Percentiles rank a stretch among this genome's conserved stretches.
phyloP scores from a whole-genome alignment of 495 filamentous ascomycete species.

The Staphylotrichum tortipilum region DNA sequence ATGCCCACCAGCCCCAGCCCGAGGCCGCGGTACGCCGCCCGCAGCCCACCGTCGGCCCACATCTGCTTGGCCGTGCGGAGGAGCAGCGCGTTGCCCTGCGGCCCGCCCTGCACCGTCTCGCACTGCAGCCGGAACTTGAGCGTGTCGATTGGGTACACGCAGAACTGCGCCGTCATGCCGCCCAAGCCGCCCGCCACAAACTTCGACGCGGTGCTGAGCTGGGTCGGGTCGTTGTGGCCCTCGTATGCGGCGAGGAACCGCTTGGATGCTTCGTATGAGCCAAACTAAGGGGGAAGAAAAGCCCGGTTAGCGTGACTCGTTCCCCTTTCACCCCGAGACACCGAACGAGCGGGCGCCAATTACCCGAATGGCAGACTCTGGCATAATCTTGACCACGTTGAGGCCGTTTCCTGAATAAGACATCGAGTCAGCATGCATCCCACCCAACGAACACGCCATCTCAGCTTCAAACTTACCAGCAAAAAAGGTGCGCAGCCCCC shows the following conservation, averaged over 20 bases:
- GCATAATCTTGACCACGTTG: conserved; percentile 96
- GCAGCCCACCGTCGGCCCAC: conserved; percentile 63
- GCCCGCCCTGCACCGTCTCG: conserved; percentile 77
- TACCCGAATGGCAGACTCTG: conserved; percentile 84
- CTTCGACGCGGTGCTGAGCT: conserved; percentile 72
- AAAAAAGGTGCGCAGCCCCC: conserved; percentile 88
- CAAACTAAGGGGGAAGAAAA: too few species aligned
- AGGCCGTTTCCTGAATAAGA: conserved; percentile 76
- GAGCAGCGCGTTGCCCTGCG: conserved; percentile 77
- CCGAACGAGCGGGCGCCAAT: background rate
- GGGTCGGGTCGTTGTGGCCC: conserved; percentile 73
- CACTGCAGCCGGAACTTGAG: conserved; percentile 96
- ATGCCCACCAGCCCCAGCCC: conserved; percentile 89
- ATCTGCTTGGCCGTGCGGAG: conserved; percentile 74
- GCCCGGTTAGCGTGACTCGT: too few species aligned
- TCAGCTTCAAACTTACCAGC: conserved; percentile 75
- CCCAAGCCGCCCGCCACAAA: conserved; percentile 86
- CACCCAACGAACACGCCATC: too few species aligned
- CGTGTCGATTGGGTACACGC: conserved; percentile 93
- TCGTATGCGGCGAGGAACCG: conserved; percentile 76
- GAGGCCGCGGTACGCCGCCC: conserved; percentile 82
- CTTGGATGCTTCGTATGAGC: conserved; percentile 93
- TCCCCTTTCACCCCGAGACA: too few species aligned
- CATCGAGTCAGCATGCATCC: too few species aligned
- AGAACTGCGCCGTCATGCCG: conserved; percentile 92